phyloP scores from a whole-genome alignment of 2,329 filamentous ascomycete species.

The Myrmaecium sp. region DNA sequence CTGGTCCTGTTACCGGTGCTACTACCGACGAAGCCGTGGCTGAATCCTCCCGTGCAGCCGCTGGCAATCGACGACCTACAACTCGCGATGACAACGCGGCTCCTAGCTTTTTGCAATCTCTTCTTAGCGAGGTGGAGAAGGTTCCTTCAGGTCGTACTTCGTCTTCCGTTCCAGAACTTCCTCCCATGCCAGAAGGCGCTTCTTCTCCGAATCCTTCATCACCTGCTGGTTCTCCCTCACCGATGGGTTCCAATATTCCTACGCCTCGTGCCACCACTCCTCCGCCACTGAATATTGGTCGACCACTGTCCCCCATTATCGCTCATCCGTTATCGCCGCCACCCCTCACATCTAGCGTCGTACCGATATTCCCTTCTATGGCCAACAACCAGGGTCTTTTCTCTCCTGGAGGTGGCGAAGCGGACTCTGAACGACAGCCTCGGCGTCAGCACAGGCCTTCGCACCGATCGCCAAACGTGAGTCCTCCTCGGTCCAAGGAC shows the following conservation, averaged over 20 bases:
- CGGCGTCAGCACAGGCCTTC: conserved; percentile 11
- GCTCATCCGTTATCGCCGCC: conserved; percentile 49
- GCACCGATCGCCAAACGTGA: conserved; percentile 17
- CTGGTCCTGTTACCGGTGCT: conserved; percentile 1
- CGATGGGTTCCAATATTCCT: conserved; percentile 44
- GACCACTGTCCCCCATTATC: conserved; percentile 50
- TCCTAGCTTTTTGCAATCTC: conserved; percentile 53
- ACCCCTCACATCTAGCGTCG: conserved; percentile 52
- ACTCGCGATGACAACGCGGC: conserved; percentile 15
- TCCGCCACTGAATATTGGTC: conserved; percentile 42
- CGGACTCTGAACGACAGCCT: conserved; percentile 16
- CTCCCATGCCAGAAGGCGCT: conserved; percentile 4
- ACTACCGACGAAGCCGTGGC: conserved; percentile 10
- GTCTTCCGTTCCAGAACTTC: conserved; percentile 18
- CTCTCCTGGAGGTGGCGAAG: conserved; percentile 25
- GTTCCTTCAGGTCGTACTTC: too few relatives aligned
- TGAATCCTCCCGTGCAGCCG: conserved; percentile 14
- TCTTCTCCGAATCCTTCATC: conserved; percentile 23
- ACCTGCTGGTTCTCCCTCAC: conserved; percentile 21
- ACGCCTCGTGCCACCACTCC: conserved; percentile 56
- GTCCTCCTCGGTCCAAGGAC: conserved; percentile 37
- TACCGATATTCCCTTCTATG: conserved; percentile 58
- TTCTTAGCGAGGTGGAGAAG: conserved; percentile 80
- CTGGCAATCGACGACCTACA: conserved; percentile 13
- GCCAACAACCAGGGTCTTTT: conserved; percentile 53